Evolutionary conservation across 768 basidiomycete genomes (phyloP).

Genomic region (Boletales sp.): DNA sequence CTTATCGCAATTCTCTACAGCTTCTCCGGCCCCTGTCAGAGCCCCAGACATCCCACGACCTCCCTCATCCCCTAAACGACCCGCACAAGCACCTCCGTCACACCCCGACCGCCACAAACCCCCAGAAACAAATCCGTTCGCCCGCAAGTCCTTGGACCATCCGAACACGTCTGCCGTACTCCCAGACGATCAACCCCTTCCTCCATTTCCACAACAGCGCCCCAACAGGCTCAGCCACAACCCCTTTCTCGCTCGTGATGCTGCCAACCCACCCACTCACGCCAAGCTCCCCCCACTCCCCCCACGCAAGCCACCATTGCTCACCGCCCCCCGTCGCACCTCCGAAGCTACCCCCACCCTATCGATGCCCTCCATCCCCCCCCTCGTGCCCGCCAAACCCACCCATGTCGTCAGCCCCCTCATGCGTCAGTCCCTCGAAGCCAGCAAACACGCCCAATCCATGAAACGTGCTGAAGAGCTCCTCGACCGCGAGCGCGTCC

Average conservation of each 20-base stretch:
- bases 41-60: constrained; percentile 3
- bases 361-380: constrained; percentile 9
- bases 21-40: constrained; percentile 13
- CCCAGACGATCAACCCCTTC: constrained; percentile 4
- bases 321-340: constrained; percentile 18
- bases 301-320: constrained; percentile 34
- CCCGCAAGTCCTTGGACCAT: constrained; percentile 20
- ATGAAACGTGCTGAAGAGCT: constrained; percentile 67
- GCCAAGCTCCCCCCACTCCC: constrained; percentile 28
- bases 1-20: constrained; percentile 16
- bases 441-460: constrained; percentile 65
- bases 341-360: constrained; percentile 13
- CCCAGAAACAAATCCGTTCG: constrained; percentile 30
- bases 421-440: constrained; percentile 73
- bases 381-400: constrained; percentile 24
- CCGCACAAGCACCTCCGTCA: constrained; percentile 22
- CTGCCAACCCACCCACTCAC: constrained; percentile 5
- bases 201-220: constrained; percentile 11
- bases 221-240: constrained; percentile 26
- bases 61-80: constrained; percentile 22
- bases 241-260: constrained; percentile 28
- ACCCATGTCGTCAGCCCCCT: constrained; percentile 56
- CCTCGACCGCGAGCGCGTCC: constrained; percentile 64
- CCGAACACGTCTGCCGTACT: neutral
- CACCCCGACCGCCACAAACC: constrained; percentile 27